A percentile compares a stretch with the other conserved stretches of the same genome.
Conservation (phyloP, 306 rosid genomes). For the Gleditsia sinensis region DNA sequence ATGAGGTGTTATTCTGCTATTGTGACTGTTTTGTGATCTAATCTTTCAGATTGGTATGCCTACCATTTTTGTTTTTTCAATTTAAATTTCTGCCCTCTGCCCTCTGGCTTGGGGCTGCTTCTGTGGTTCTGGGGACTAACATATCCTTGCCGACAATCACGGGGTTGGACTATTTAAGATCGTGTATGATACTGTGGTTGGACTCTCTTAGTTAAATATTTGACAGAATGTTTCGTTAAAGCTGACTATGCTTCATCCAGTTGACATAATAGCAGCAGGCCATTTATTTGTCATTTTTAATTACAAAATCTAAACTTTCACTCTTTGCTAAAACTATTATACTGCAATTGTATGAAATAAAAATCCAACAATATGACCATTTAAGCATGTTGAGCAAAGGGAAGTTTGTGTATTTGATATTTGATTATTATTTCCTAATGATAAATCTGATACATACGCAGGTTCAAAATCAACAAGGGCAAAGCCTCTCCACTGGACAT, state of each 20-base stretch:
- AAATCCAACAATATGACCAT: too few relatives aligned
- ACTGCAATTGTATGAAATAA: too few relatives aligned
- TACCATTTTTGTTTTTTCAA: neutral
- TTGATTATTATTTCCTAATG: neutral
- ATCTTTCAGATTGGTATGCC: constrained; percentile 20
- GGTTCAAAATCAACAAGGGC: constrained; percentile 86
- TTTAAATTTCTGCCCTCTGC: neutral
- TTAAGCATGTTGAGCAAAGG: neutral
- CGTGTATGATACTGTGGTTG: constrained; percentile 14
- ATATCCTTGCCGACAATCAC: constrained; percentile 26
- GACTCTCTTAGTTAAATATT: constrained; percentile 26
- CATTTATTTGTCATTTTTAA: neutral
- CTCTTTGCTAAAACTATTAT: too few relatives aligned
- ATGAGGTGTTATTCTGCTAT: constrained; percentile 8
- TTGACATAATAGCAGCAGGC: neutral
- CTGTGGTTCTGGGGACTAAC: constrained; percentile 3
- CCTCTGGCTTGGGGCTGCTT: neutral
- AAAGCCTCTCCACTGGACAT: constrained; percentile 97
- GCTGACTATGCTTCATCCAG: constrained; percentile 11
- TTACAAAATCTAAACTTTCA: neutral
- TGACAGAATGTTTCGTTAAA: neutral
- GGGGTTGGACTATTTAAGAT: constrained; percentile 25
- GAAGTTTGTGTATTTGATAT: neutral
- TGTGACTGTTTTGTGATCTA: neutral
- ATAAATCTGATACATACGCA: constrained; percentile 38